Evolutionary conservation across 2,329 filamentous ascomycete species (phyloP).

Genomic region (Diaporthe vexans): DNA sequence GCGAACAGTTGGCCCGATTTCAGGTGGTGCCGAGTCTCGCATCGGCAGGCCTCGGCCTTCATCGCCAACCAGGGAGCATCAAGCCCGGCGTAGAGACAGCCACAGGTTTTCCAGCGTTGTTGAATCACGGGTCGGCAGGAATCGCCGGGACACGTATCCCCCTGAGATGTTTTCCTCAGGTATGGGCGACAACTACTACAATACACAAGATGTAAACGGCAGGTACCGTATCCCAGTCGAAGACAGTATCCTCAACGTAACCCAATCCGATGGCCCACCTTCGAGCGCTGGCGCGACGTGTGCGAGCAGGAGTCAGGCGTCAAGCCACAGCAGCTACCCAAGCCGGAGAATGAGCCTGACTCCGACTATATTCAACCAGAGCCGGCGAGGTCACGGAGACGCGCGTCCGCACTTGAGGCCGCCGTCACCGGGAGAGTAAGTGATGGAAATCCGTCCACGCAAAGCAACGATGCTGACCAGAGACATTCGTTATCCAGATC

Average conservation of each 20-base stretch:
- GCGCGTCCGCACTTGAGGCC: not conserved
- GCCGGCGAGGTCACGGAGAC: not conserved
- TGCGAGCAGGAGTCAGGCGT: constrained; percentile 39
- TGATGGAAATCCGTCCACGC: not conserved
- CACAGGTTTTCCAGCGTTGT: not conserved
- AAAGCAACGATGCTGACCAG: not conserved
- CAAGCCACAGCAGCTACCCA: not conserved
- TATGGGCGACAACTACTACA: not conserved
- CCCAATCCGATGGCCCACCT: constrained; percentile 3
- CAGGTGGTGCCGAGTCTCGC: constrained; percentile 23
- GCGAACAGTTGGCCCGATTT: not conserved
- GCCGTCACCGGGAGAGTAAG: not conserved
- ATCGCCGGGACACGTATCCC: not conserved
- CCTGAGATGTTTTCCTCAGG: not conserved
- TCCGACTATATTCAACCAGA: not conserved
- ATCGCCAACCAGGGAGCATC: not conserved
- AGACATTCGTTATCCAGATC: not conserved
- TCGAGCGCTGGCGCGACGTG: constrained; percentile 35
- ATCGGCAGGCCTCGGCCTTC: constrained; percentile 5
- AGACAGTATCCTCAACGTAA: not conserved
- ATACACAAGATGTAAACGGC: constrained; percentile 10
- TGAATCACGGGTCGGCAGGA: constrained; percentile 13
- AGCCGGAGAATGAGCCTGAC: not conserved
- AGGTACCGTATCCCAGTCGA: not conserved
- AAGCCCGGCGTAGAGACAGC: not conserved